Evolutionary conservation across 164 flowering plant species (phyloP), one percentile per base, ranked within the genome.

Genomic region (Piper longum): DNA sequence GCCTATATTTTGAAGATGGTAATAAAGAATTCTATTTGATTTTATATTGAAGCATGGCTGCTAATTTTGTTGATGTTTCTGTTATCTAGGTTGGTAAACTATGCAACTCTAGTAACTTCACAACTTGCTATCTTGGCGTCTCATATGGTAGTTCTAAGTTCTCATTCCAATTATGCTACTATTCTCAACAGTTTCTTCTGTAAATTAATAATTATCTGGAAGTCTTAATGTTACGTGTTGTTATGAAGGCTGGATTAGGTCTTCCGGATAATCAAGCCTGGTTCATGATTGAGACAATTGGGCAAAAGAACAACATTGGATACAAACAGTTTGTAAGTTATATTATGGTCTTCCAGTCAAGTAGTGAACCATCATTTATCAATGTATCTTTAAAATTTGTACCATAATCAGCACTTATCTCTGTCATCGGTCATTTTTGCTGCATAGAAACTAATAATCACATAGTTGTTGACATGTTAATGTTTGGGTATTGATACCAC

Each of bases 221-320:
- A 1, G 68, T 61, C 64, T 74, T 40, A 59, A 59, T 56, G 41
- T 7, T 54, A 52, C 67, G 16, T 74, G 56, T 72, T 39, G 56
- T 75, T 41, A 39, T 76, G 73, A 56, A 93, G 99, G 91, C 90
- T 81, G 97, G 96, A 39, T 72, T 95, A 73, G 99, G 96, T 67
- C 86, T 93, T 83, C 77, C 90, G 61, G 99, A 91, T 63, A 79
- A 73, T 62, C 95, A 90, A 78, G 84, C 93, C 60, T 95, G 97
- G 99, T 80, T 73, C 77, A 87, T 88, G 79, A 78, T 95, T 75
- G 99, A 95, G 79, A 85, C 95, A 41, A 83, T 95, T 65, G 96
- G 96, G 1, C 91, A 83, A 74, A 95, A 86, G 70, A 89, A 86
- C 77, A 85, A 82, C 66, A 75, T 89, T 63, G 97, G 93, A 55